phyloP scores from a whole-genome alignment of 2,329 filamentous ascomycete genomes.

The Colletotrichum tanaceti region DNA sequence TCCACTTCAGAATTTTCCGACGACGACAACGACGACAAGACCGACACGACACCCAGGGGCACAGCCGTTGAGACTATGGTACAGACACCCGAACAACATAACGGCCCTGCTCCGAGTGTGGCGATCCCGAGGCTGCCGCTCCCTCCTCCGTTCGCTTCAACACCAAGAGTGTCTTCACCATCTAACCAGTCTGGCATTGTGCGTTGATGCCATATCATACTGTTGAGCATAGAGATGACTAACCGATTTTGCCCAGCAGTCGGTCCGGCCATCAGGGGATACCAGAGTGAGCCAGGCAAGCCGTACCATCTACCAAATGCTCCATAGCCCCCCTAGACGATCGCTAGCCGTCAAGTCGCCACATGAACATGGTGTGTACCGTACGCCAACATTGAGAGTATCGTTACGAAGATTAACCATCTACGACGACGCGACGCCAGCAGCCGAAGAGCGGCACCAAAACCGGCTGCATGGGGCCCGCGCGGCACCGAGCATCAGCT shows the following conservation, averaged over 20 bases:
- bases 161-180: slow-evolving; percentile 4
- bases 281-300: neutral
- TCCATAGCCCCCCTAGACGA: neutral
- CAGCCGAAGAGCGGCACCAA: slow-evolving; percentile 58
- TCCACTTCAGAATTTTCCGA: neutral
- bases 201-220: neutral
- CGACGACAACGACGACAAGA: neutral
- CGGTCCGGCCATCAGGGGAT: neutral
- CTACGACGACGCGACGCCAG: slow-evolving; percentile 60
- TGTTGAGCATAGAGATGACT: neutral
- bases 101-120: neutral
- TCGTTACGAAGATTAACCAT: slow-evolving; percentile 42
- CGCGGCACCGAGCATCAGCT: slow-evolving; percentile 53
- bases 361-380: neutral
- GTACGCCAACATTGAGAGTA: neutral
- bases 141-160: slow-evolving; percentile 43
- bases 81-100: neutral
- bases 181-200: slow-evolving; percentile 3
- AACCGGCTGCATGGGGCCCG: slow-evolving; percentile 57
- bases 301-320: neutral
- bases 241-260: neutral
- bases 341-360: neutral
- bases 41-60: neutral
- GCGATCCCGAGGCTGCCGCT: slow-evolving; percentile 45
- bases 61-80: neutral